Evolutionary conservation across 176 grass and related monocot species (phyloP).

Genomic region (Avena atlantica): DNA sequence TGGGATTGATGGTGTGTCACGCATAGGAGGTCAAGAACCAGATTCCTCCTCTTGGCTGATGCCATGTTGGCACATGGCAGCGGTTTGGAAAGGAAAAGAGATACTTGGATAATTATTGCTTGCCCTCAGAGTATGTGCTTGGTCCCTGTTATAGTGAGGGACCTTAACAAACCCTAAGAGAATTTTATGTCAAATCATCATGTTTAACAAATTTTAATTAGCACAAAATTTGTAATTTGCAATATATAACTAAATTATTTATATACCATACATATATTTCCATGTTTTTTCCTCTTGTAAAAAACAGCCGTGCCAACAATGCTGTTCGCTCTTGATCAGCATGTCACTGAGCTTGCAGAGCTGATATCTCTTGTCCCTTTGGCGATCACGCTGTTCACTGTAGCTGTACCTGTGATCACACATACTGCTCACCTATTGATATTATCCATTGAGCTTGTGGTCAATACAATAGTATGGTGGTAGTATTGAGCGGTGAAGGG

Average conservation of each 20-base stretch:
- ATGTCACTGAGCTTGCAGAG: neutral
- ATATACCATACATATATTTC: slow-evolving; percentile 2
- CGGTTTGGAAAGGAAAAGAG: neutral
- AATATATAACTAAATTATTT: neutral
- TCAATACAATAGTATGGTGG: neutral
- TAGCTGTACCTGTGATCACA: neutral
- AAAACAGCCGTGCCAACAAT: slow-evolving; percentile 5
- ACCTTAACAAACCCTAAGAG: neutral
- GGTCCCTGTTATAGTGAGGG: neutral
- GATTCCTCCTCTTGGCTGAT: neutral
- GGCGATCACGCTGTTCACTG: neutral
- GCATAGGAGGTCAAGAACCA: neutral
- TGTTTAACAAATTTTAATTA: slow-evolving; percentile 17
- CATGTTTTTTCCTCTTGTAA: neutral
- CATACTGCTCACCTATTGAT: neutral
- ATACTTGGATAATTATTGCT: neutral
- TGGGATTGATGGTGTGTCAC: neutral
- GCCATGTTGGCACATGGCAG: neutral
- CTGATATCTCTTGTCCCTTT: slow-evolving; percentile 2
- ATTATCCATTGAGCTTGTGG: neutral
- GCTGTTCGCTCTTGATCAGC: neutral
- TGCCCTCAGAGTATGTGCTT: neutral
- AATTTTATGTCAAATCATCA: slow-evolving; percentile 12
- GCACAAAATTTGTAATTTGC: slow-evolving; percentile 18
- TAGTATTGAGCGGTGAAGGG: neutral